These are phyloP conservation scores for Cucurbita pepo DNA, from an alignment of 306 rosid genomes.

Conservation along the genomic window DNA sequence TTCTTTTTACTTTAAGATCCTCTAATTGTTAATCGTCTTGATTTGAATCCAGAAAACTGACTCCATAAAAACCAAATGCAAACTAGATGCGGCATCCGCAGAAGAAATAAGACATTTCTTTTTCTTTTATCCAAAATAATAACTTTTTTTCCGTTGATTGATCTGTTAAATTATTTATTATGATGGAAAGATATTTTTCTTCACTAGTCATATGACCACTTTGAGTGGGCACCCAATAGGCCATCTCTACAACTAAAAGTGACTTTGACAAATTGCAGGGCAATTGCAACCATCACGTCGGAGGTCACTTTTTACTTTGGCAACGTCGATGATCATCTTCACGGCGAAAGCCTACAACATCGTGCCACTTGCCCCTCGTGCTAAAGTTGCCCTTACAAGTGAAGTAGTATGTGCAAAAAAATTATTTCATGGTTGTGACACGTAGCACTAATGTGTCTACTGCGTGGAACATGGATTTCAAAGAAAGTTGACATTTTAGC, in stretches of 20 bases:
- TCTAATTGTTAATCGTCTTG: background rate
- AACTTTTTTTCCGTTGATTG: background rate
- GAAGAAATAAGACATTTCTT: background rate
- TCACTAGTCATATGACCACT: background rate
- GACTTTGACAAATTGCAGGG: conserved; percentile 29
- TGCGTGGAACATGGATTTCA: background rate
- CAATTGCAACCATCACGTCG: conserved; percentile 48
- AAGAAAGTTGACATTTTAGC: background rate
- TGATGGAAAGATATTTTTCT: background rate
- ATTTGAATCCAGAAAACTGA: background rate
- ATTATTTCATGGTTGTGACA: background rate
- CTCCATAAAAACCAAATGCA: background rate
- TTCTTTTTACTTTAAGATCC: background rate
- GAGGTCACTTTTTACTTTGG: conserved; percentile 68
- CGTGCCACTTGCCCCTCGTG: conserved; percentile 29
- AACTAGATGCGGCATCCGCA: background rate
- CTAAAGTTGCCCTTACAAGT: conserved; percentile 49
- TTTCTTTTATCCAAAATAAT: background rate
- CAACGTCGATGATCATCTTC: conserved; percentile 63
- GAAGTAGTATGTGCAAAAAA: conserved; percentile 21
- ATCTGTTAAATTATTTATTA: background rate
- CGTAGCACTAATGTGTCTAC: background rate
- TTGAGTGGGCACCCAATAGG: background rate
- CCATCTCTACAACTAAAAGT: conserved; percentile 7
- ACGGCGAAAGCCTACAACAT: conserved; percentile 54